These are phyloP conservation scores for Mycena galopus DNA, from an alignment of 768 basidiomycete species.

Conservation along the genomic window DNA sequence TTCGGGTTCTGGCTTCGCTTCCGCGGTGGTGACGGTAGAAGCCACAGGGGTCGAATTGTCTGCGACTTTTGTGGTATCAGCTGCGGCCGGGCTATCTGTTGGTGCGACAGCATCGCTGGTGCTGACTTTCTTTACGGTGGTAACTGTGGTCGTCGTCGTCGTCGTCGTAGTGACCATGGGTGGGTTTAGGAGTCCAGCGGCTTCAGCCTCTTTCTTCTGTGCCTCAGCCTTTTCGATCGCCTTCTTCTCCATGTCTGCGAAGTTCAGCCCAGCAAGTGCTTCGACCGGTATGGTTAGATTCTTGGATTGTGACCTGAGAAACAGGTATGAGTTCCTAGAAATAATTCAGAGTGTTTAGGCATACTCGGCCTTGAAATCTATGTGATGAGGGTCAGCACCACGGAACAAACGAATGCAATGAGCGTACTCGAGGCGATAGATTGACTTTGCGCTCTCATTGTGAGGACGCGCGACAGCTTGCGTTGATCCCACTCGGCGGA, in stretches of 20 bases:
- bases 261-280: constrained; percentile 35
- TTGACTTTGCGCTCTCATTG: constrained; percentile 13
- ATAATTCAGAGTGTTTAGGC: not conserved
- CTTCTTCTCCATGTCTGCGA: constrained; percentile 35
- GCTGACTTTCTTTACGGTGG: constrained; percentile 7
- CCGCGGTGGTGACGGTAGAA: constrained; percentile 2
- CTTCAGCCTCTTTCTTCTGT: constrained; percentile 26
- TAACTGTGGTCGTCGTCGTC: constrained; percentile 12
- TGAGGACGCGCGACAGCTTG: constrained; percentile 7
- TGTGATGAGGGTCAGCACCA: not conserved
- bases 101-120: not conserved
- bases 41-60: not conserved
- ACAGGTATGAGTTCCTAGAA: not conserved
- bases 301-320: constrained; percentile 12
- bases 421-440: constrained; percentile 23
- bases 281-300: constrained; percentile 33
- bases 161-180: not conserved
- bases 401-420: not conserved
- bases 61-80: too few species aligned
- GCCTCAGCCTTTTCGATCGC: constrained; percentile 29
- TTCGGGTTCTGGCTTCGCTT: not conserved
- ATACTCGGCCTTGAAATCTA: constrained; percentile 24
- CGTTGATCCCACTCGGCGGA: not conserved
- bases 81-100: not conserved
- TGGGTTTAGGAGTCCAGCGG: constrained; percentile 9